Evolutionary conservation across 768 basidiomycete genomes (phyloP).

Genomic region (Boletus rubroflammeus): DNA sequence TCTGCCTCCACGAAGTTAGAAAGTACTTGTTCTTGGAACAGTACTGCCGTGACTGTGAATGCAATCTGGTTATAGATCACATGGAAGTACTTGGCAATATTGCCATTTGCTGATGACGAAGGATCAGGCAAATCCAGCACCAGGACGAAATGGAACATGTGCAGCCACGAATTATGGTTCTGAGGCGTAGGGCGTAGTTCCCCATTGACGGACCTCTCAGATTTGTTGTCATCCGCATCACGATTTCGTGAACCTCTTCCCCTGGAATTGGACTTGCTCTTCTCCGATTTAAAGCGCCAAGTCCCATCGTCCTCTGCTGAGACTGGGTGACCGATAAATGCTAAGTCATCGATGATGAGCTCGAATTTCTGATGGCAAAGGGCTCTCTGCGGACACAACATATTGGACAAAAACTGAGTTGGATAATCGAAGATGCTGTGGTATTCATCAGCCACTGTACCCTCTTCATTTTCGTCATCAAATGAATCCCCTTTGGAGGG

Average conservation of each 20-base stretch:
- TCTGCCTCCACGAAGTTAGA: constrained; percentile 84
- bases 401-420: constrained; percentile 71
- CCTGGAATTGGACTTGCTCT: constrained; percentile 45
- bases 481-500: constrained; percentile 45
- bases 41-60: constrained; percentile 86
- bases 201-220: constrained; percentile 34
- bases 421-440: constrained; percentile 77
- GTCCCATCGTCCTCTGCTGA: constrained; percentile 67
- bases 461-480: constrained; percentile 33
- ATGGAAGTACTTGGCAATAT: constrained; percentile 76
- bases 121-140: constrained; percentile 90
- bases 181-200: constrained; percentile 27
- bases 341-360: constrained; percentile 85
- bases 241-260: constrained; percentile 55
- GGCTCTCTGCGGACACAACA: constrained; percentile 72
- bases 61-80: constrained; percentile 86
- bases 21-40: constrained; percentile 87
- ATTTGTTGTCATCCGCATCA: constrained; percentile 33
- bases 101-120: constrained; percentile 76
- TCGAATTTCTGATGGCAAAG: constrained; percentile 96
- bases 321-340: constrained; percentile 94
- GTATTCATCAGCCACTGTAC: constrained; percentile 47
- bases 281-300: constrained; percentile 76
- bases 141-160: constrained; percentile 82
- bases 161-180: constrained; percentile 48